Conservation (phyloP, 768 basidiomycete genomes). For the Mycena albidolilacea region DNA sequence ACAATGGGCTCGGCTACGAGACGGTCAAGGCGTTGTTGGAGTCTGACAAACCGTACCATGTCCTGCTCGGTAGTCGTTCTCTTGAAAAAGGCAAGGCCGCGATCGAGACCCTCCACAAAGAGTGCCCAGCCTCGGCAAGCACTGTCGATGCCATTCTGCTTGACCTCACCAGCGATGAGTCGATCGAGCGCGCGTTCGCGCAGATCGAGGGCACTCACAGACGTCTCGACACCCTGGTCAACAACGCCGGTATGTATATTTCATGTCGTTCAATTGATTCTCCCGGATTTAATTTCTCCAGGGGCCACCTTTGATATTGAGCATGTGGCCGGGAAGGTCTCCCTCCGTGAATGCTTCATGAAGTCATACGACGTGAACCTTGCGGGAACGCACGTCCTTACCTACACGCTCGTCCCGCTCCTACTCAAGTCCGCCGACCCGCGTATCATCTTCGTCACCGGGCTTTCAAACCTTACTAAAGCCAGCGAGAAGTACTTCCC, state of each 20-base stretch:
- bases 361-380: constrained; percentile 23
- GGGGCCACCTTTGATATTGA: constrained; percentile 18
- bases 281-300: background rate
- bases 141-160: constrained; percentile 15
- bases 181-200: constrained; percentile 18
- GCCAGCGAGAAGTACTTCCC: constrained; percentile 20
- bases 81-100: constrained; percentile 17
- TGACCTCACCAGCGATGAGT: constrained; percentile 26
- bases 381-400: constrained; percentile 24
- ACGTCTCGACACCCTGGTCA: constrained; percentile 27
- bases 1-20: constrained; percentile 31
- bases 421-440: constrained; percentile 28
- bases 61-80: constrained; percentile 25
- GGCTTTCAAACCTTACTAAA: constrained; percentile 8
- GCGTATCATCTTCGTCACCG: constrained; percentile 27
- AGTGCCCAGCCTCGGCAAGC: constrained; percentile 3
- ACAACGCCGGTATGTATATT: constrained; percentile 24
- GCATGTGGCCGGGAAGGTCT: background rate
- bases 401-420: constrained; percentile 12
- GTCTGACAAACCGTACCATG: constrained; percentile 11
- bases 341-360: constrained; percentile 21
- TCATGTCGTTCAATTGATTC: background rate
- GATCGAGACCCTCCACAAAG: constrained; percentile 5
- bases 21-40: constrained; percentile 15
- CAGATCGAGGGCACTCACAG: constrained; percentile 6